Conservation (phyloP, 495 filamentous ascomycete genomes). For the Aspergillus incahuasiensis region DNA sequence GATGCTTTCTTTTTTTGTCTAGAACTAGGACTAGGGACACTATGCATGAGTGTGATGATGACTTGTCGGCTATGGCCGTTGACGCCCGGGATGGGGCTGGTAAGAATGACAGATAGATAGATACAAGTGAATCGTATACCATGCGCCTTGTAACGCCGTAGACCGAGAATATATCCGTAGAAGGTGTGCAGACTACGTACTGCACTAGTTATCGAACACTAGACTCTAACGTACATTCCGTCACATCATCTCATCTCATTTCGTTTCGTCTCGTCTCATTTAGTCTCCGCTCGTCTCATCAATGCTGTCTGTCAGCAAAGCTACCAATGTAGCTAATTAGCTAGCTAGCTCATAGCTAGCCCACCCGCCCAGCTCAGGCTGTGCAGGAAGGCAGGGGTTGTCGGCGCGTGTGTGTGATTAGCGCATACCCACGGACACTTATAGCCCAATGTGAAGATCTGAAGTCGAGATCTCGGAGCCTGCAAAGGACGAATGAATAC, state of each 20-base stretch:
- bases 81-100: not conserved
- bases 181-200: not conserved
- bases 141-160: not conserved
- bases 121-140: not conserved
- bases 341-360: not conserved
- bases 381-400: not conserved
- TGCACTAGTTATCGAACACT: not conserved
- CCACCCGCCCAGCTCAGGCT: not conserved
- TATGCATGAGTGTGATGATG: not conserved
- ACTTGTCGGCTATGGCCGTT: not conserved
- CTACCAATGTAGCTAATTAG: not conserved
- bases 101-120: not conserved
- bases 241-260: not conserved
- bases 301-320: not conserved
- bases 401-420: not conserved
- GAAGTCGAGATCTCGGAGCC: slow-evolving; percentile 14
- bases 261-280: not conserved
- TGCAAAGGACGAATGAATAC: slow-evolving; percentile 13
- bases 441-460: slow-evolving; percentile 23
- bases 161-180: not conserved
- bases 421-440: not conserved
- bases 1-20: not conserved
- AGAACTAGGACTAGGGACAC: not conserved
- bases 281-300: not conserved
- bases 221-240: slow-evolving; percentile 2